Percentiles rank a stretch among this genome's conserved stretches.
Evolutionary conservation across 2,329 filamentous ascomycete genomes (phyloP).

Genomic region (Neofusicoccum laricinum): DNA sequence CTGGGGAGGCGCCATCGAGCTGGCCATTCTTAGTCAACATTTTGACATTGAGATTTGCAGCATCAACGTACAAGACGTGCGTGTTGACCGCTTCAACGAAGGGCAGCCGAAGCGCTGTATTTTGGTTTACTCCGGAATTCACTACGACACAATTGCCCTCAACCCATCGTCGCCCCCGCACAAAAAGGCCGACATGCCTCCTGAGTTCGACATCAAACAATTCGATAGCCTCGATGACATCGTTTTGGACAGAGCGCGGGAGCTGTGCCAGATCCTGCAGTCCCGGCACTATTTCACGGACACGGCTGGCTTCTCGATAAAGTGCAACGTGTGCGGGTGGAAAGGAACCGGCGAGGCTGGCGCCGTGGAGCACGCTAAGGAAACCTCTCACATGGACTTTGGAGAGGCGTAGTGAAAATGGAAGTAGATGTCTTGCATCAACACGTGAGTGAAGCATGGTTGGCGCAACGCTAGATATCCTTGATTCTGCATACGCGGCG

Average conservation of each 20-base stretch:
- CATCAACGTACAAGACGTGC: conserved; percentile 70
- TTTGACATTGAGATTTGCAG: conserved; percentile 84
- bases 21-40: conserved; percentile 78
- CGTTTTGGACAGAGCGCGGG: conserved; percentile 56
- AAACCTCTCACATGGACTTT: conserved; percentile 60
- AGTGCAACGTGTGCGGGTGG: conserved; percentile 71
- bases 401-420: conserved; percentile 36
- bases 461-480: background rate
- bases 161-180: conserved; percentile 56
- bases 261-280: conserved; percentile 58
- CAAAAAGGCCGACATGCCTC: conserved; percentile 56
- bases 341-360: conserved; percentile 65
- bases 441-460: background rate
- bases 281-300: conserved; percentile 84
- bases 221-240: conserved; percentile 59
- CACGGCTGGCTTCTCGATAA: conserved; percentile 73
- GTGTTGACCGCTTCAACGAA: conserved; percentile 77
- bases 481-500: background rate
- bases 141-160: conserved; percentile 87
- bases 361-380: conserved; percentile 60
- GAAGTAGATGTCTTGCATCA: background rate
- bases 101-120: conserved; percentile 67
- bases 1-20: conserved; percentile 91
- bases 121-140: conserved; percentile 86
- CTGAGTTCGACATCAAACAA: conserved; percentile 77